phyloP scores from a whole-genome alignment of 352 stramenopile genomes.

The Globisporangium yorkense region DNA sequence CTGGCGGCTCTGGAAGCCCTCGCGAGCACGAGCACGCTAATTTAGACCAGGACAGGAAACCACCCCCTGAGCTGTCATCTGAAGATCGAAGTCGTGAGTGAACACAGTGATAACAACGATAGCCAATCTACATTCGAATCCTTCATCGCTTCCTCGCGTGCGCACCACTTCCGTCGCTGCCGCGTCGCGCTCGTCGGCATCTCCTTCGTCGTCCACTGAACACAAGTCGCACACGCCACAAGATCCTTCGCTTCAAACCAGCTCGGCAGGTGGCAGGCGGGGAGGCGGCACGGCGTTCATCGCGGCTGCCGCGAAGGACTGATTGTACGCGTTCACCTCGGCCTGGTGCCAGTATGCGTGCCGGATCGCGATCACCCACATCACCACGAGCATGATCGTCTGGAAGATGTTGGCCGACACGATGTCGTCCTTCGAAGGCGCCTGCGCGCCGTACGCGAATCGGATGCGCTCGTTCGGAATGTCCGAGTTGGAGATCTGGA shows the following conservation, averaged over 20 bases:
- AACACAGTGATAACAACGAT: too few species aligned
- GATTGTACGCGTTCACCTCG: conserved; percentile 78
- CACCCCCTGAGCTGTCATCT: too few species aligned
- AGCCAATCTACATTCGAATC: too few species aligned
- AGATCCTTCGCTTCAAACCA: conserved; percentile 26
- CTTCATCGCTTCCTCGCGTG: too few species aligned
- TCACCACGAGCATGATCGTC: conserved; percentile 74
- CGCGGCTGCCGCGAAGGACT: conserved; percentile 66
- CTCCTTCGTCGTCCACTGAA: not conserved
- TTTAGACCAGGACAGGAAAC: too few species aligned
- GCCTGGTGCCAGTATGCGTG: conserved; percentile 73
- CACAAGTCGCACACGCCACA: not conserved
- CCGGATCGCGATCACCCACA: conserved; percentile 78
- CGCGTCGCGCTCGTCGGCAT: not conserved
- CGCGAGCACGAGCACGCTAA: too few species aligned
- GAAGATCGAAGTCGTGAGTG: too few species aligned
- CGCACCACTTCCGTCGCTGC: too few species aligned
- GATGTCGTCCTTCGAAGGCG: conserved; percentile 77
- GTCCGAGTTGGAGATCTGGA: conserved; percentile 74
- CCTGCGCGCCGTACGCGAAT: conserved; percentile 67
- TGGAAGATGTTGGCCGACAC: conserved; percentile 84
- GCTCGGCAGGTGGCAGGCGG: conserved; percentile 41
- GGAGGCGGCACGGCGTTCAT: conserved; percentile 79
- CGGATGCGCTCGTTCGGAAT: conserved; percentile 64
- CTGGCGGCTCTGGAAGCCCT: too few species aligned